Base-by-base conservation (phyloP, 2,329 filamentous ascomycete species). In the Tympanopsis confertula region DNA sequence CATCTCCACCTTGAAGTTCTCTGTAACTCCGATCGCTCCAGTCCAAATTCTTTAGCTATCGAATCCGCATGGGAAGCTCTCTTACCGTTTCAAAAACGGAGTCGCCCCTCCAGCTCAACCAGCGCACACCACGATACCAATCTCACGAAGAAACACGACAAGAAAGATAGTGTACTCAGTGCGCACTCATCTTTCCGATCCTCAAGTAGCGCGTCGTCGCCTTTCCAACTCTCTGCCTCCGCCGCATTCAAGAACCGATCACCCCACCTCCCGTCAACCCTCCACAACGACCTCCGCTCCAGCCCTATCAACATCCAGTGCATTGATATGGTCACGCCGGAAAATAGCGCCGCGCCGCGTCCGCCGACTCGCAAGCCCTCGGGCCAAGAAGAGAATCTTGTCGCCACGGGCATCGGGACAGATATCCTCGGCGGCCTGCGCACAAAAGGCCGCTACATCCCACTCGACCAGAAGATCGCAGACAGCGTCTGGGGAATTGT, bases 401-500 rank as follows among this genome's bases (percentile, higher is more conserved):
- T 26, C 22, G n/a, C 22, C 22, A 26, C 22, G 22, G 22, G 22
- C 22, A 26, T 26, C 22, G 22, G 22, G 22, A 26, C 22, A n/a
- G 22, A 26, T 26, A 26, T 26, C 22, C 22, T 26, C n/a, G 22
- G 22, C n/a, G 22, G 22, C 7, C 22, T 26, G 7, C 22, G 22
- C 7, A 26, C 76, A 3, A 80, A 77, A 53, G 78, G 74, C 22
- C 64, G 63, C 41, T 82, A 75, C 47, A 60, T 75, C 33, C 74
- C 76, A 2, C 65, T 74, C 4, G 68, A 75, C 38, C 61, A 68
- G 15, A 68, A 71, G 42, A 61, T 70, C 13, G 69, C 72, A 13
- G 71, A 78, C 24, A 65, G 76, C 19, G 70, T 73, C 24, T 80
- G 71, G 65, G 78, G 78, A 1, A 71, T 82, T 7, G 75, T 82